Percentiles rank a stretch among this genome's conserved stretches.
Conservation (phyloP, 176 grass and related monocot species). For the Musa acuminata region DNA sequence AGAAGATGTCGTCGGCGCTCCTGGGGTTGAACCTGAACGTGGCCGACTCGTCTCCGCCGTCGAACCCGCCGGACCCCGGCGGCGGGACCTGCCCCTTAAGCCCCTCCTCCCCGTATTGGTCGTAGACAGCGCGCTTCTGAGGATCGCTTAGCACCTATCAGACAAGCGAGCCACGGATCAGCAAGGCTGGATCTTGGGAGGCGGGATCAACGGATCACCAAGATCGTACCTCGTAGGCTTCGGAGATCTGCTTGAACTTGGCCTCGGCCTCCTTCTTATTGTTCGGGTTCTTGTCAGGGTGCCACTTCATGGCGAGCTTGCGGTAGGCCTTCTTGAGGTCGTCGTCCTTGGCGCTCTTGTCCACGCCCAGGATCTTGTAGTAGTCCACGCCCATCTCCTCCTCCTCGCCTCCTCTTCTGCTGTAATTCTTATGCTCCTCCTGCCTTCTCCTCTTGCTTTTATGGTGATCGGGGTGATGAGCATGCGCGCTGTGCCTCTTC, state of each 20-base stretch:
- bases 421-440: too few relatives aligned
- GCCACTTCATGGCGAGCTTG: conserved; percentile 94
- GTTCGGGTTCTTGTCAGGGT: conserved; percentile 93
- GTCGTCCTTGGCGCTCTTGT: conserved; percentile 59
- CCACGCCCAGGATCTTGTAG: conserved; percentile 80
- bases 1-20: too few relatives aligned
- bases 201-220: too few relatives aligned
- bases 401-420: background rate
- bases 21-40: too few relatives aligned
- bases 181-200: too few relatives aligned
- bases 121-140: conserved; percentile 14
- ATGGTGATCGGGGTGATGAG: too few relatives aligned
- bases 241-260: conserved; percentile 98
- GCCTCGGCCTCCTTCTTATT: conserved; percentile 88
- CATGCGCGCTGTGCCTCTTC: too few relatives aligned
- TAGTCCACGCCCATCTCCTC: conserved; percentile 79
- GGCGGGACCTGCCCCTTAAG: conserved; percentile 14
- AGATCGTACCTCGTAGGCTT: conserved; percentile 65
- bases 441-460: too few relatives aligned
- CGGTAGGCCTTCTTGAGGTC: conserved; percentile 93
- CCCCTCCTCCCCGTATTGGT: conserved; percentile 15
- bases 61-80: background rate
- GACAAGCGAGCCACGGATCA: too few relatives aligned
- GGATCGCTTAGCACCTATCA: conserved; percentile 12
- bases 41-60: too few relatives aligned